A percentile compares a stretch with the other conserved stretches of the same genome.
Evolutionary conservation across 768 basidiomycete species (phyloP).

Genomic region (Suillus decipiens): DNA sequence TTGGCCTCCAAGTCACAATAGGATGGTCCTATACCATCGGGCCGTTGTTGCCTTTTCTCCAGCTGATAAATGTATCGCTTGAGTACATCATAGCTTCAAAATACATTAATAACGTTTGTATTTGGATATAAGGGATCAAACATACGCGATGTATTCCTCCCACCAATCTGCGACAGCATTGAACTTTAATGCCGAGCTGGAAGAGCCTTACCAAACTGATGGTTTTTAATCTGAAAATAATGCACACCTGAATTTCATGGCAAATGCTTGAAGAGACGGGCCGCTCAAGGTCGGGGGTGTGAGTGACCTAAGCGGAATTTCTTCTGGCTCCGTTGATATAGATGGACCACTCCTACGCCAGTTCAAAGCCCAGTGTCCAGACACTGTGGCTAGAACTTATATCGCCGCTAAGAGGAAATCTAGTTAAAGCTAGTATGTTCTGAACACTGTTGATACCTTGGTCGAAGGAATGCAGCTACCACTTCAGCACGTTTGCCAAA

Average conservation of each 20-base stretch:
- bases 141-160: slow-evolving; percentile 88
- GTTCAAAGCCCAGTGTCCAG: slow-evolving; percentile 1
- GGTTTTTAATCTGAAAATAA: too few species aligned
- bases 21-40: slow-evolving; percentile 39
- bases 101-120: background rate
- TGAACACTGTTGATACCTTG: background rate
- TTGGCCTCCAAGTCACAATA: slow-evolving; percentile 65
- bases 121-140: slow-evolving; percentile 18
- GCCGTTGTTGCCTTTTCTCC: slow-evolving; percentile 67
- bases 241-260: slow-evolving; percentile 40
- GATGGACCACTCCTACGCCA: slow-evolving; percentile 2
- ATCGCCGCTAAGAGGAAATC: background rate
- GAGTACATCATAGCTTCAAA: slow-evolving; percentile 73
- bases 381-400: background rate
- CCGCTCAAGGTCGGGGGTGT: slow-evolving; percentile 3
- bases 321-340: slow-evolving; percentile 19
- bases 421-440: background rate
- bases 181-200: slow-evolving; percentile 83
- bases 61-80: slow-evolving; percentile 87
- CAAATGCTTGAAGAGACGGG: slow-evolving; percentile 14
- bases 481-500: background rate
- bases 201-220: background rate
- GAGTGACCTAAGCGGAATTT: slow-evolving; percentile 27
- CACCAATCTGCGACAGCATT: slow-evolving; percentile 92
- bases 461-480: background rate